A percentile compares a stretch with the other conserved stretches of the same genome.
Conservation (phyloP, 108 stramenopile species). For the Nitzschia putrida region DNA sequence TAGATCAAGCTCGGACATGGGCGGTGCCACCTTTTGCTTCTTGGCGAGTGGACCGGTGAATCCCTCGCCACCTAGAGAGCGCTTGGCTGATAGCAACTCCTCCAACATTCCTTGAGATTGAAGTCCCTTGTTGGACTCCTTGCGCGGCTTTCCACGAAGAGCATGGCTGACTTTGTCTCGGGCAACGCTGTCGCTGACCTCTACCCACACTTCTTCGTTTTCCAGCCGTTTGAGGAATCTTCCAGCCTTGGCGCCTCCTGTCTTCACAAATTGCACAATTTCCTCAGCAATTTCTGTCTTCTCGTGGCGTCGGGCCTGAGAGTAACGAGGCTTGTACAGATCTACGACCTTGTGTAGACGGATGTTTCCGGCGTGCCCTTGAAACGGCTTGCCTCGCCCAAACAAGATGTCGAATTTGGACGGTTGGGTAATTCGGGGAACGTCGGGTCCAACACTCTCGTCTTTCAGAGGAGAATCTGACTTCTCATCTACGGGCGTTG, state of each 20-base stretch:
- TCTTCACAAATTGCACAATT: slow-evolving; percentile 16
- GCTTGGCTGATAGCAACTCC: slow-evolving; percentile 2
- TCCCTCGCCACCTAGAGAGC: neutral
- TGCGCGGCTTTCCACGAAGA: slow-evolving; percentile 27
- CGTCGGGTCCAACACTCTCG: neutral
- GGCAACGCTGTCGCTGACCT: slow-evolving; percentile 26
- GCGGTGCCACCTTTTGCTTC: slow-evolving; percentile 5
- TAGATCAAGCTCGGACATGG: slow-evolving; percentile 6
- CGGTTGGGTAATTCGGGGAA: slow-evolving; percentile 3
- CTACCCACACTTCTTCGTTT: slow-evolving; percentile 27
- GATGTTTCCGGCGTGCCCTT: slow-evolving; percentile 34
- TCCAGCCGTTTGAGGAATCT: slow-evolving; percentile 31
- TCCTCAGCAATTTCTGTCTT: slow-evolving; percentile 8
- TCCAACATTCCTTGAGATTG: slow-evolving; percentile 3
- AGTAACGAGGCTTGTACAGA: slow-evolving; percentile 7
- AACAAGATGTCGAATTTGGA: slow-evolving; percentile 25
- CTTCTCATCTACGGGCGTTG: neutral
- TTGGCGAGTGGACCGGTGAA: neutral
- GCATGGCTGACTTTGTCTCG: slow-evolving; percentile 39
- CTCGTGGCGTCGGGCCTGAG: neutral
- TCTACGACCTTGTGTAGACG: slow-evolving; percentile 33
- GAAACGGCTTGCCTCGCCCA: slow-evolving; percentile 26
- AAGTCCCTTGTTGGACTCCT: slow-evolving; percentile 7
- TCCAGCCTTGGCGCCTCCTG: slow-evolving; percentile 4
- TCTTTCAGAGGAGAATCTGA: slow-evolving; percentile 1